A percentile compares a stretch with the other conserved stretches of the same genome.
Conservation (phyloP, 371 early-diverging fungal species). For the Cokeromyces recurvatus region DNA sequence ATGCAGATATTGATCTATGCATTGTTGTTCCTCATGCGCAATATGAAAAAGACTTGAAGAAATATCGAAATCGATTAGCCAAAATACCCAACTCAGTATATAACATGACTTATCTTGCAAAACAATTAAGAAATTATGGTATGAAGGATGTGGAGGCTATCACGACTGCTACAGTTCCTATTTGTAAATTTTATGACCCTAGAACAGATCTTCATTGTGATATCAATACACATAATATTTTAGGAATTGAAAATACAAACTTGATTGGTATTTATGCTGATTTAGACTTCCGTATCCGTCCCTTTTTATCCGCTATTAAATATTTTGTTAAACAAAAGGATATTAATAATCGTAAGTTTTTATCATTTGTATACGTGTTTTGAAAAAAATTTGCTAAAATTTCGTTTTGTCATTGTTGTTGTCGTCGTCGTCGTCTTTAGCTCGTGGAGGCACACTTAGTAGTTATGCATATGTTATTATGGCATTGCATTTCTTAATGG, state of each 20-base stretch:
- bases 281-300: constrained; percentile 49
- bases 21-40: constrained; percentile 24
- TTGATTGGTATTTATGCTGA: constrained; percentile 50
- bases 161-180: constrained; percentile 49
- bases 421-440: not conserved
- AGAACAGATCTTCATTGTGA: constrained; percentile 44
- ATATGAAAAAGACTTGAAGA: constrained; percentile 4
- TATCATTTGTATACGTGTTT: not conserved
- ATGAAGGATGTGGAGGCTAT: constrained; percentile 28
- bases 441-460: constrained; percentile 20
- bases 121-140: constrained; percentile 13
- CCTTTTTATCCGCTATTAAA: constrained; percentile 55
- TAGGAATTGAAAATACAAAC: constrained; percentile 57
- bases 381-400: not conserved
- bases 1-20: constrained; percentile 34
- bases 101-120: constrained; percentile 25
- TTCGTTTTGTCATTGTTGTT: not conserved
- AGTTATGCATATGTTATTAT: constrained; percentile 28
- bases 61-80: not conserved
- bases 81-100: constrained; percentile 13
- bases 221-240: constrained; percentile 51
- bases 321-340: constrained; percentile 47
- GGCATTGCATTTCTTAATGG: constrained; percentile 22
- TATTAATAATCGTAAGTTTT: constrained; percentile 44
- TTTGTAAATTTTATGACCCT: constrained; percentile 68